These are phyloP conservation scores for Megacollybia platyphylla DNA, from an alignment of 1,284 basidiomycete species.

Conservation along the genomic window DNA sequence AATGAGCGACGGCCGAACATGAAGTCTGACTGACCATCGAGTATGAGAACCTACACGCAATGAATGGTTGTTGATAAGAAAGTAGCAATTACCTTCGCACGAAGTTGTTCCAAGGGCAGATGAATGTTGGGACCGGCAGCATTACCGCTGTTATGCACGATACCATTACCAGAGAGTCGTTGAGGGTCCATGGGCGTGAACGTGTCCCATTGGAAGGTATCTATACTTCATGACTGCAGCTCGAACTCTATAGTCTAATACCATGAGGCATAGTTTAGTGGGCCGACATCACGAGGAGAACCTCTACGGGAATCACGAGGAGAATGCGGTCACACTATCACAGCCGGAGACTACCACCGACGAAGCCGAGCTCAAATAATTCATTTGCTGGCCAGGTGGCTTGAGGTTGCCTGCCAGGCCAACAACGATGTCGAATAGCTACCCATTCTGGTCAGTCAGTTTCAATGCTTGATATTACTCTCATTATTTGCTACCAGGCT, in stretches of 20 bases:
- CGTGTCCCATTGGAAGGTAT: not conserved
- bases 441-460: conserved; percentile 51
- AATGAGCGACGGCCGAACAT: not conserved
- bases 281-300: no score
- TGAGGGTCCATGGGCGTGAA: not conserved
- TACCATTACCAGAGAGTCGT: conserved; percentile 15
- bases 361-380: not conserved
- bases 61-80: no score
- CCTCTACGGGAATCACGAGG: no score
- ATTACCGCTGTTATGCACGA: conserved; percentile 19
- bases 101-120: conserved; percentile 30
- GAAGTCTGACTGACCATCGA: conserved; percentile 26
- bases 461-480: conserved; percentile 5
- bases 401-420: not conserved
- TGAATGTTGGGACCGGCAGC: conserved; percentile 14
- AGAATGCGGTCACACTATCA: no score
- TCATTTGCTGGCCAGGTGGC: not conserved
- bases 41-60: conserved; percentile 14
- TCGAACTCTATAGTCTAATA: not conserved
- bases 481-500: conserved; percentile 33
- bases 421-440: conserved; percentile 10
- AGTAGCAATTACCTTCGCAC: conserved; percentile 14
- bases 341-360: not conserved
- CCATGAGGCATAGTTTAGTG: not conserved
- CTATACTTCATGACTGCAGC: not conserved